Evolutionary conservation across 331 rosid species (phyloP), one percentile per base, ranked within the genome.

Genomic region (Quercus tomentella): DNA sequence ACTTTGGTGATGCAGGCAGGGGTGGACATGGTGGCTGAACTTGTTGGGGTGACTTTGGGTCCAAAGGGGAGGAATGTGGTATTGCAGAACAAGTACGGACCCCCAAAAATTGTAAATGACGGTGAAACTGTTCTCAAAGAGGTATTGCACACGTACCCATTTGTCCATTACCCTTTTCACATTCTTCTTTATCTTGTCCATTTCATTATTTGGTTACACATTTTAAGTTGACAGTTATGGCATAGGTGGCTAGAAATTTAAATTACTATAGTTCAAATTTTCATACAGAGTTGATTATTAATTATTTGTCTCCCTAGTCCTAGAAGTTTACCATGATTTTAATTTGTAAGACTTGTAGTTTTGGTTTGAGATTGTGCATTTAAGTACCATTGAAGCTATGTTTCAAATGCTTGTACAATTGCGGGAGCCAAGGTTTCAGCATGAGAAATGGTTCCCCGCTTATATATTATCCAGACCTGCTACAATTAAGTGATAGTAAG

Each of bases 41-140:
- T 93, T 63, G 89, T 95, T 79, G 99, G 99, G 73, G 97, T 95
- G 23, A 95, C 97, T 77, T 86, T 95, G 88, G 98, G 98, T 30
- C 97, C 97, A 56, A 93, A 91, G 79, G 98, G 99, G 17, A 95
- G 97, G 81, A 95, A 95, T 87, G 97, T 93, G 35, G 96, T 95
- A 83, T 89, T 95, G 76, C 91, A 87, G 33, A 93, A 88, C 73
- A 95, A 90, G 85, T 95, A 91, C 84, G 99, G 98, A 4, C 97
- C 97, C 25, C 99, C 99, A 30, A 95, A 89, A 89, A 95, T 95
- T 2, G 97, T 95, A 17, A 93, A 95, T 82, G 99, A 93, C 51
- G 96, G 99, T 45, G 99, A 92, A 81, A 93, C 99, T 74, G 94
- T 95, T 71, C 97, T 93, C 76, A 91, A 95, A 82, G 84, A 93